Evolutionary conservation across 1,284 basidiomycete genomes (phyloP), one percentile per base, ranked within the genome.

Genomic region (Cryptococcus sp.): DNA sequence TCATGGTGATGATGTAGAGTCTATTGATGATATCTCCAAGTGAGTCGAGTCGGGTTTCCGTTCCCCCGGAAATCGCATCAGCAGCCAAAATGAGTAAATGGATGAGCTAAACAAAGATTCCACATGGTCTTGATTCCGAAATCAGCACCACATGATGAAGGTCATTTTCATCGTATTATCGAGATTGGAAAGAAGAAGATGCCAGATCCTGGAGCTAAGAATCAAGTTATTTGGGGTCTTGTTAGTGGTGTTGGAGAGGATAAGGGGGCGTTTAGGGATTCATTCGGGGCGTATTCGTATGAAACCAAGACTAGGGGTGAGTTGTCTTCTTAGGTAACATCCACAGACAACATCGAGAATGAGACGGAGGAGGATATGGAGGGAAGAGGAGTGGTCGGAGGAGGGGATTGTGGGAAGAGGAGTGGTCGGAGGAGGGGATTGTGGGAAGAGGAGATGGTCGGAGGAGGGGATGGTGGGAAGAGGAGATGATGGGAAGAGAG

Each of bases 291-390:
- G 41, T 81, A 79, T 61, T 75, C 74, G 2, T 85, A 84, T 59
- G 81, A 85, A 62, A 86, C 85, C 0, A 85, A 85, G 68, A 86
- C 83, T 3, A 73, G 78, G 70, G 83, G 83, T 45, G 75, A 77
- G 7, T 52, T 14, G 4, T 5, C 44, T n/a, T 28, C 4, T 21
- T 11, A n/a, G n/a, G n/a, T n/a, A 22, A 9, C n/a, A 44, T 44
- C 5, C 5, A 44, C 5, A 7, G n/a, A n/a, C n/a, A n/a, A n/a
- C n/a, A n/a, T n/a, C n/a, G n/a, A n/a, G n/a, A n/a, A n/a, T n/a
- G n/a, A n/a, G n/a, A n/a, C n/a, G n/a, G n/a, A n/a, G n/a, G n/a
- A n/a, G n/a, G n/a, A n/a, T n/a, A n/a, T n/a, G n/a, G n/a, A n/a
- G n/a, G n/a, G n/a, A n/a, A n/a, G n/a, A n/a, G n/a, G n/a, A n/a